These are phyloP conservation scores for Glaciozyma antarctica DNA, from an alignment of 768 basidiomycete genomes.

Conservation along the genomic window DNA sequence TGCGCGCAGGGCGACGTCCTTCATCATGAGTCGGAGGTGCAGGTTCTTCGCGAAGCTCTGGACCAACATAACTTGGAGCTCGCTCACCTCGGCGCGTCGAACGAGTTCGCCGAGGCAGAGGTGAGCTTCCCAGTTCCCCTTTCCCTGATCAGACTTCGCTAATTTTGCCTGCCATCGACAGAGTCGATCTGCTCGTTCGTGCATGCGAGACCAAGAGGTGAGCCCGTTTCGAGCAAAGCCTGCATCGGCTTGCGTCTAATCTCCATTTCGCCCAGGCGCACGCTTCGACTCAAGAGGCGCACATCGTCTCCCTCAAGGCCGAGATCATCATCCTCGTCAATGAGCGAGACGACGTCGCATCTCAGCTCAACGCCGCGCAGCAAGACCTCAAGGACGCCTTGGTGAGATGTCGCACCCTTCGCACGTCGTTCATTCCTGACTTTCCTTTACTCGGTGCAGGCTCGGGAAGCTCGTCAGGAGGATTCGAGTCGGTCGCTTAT, in stretches of 20 bases:
- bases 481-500: not conserved
- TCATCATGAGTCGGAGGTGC: not conserved
- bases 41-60: not conserved
- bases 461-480: not conserved
- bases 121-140: not conserved
- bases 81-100: not conserved
- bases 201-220: not conserved
- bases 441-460: not conserved
- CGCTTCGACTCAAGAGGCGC: too few relatives aligned
- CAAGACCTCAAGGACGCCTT: not conserved
- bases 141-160: not conserved
- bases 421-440: not conserved
- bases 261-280: too few relatives aligned
- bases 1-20: not conserved
- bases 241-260: too few relatives aligned
- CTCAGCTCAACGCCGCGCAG: not conserved
- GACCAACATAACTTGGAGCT: not conserved
- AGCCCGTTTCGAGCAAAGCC: not conserved
- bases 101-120: slow-evolving; percentile 1
- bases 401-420: not conserved
- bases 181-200: not conserved
- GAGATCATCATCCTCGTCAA: not conserved
- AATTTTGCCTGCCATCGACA: not conserved
- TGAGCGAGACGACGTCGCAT: not conserved
- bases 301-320: not conserved